Evolutionary conservation across 164 flowering plant species (phyloP).

Genomic region (Santalum album): DNA sequence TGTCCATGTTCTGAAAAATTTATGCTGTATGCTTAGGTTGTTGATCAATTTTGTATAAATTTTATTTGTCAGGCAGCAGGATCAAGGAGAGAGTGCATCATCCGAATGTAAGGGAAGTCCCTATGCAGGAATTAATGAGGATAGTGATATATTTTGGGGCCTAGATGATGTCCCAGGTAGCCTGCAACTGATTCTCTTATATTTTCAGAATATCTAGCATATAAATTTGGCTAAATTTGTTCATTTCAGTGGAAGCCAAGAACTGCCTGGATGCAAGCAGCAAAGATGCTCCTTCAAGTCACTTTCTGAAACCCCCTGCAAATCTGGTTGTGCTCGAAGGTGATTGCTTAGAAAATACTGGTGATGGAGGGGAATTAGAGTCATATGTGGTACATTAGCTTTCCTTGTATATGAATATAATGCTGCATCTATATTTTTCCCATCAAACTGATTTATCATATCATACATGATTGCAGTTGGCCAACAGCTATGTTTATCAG

Average conservation of each 20-base stretch:
- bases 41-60: too few relatives aligned
- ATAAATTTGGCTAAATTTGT: slow-evolving; percentile 7
- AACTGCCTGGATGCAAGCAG: slow-evolving; percentile 34
- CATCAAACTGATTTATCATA: background rate
- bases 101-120: slow-evolving; percentile 28
- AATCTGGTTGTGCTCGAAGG: slow-evolving; percentile 93
- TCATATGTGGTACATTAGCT: slow-evolving; percentile 65
- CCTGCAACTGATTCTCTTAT: background rate
- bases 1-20: too few relatives aligned
- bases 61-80: slow-evolving; percentile 37
- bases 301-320: slow-evolving; percentile 76
- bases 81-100: slow-evolving; percentile 36
- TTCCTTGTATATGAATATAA: background rate
- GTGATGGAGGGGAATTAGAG: slow-evolving; percentile 77
- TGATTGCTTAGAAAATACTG: slow-evolving; percentile 74
- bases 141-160: slow-evolving; percentile 55
- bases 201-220: background rate
- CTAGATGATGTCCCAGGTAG: slow-evolving; percentile 79
- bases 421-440: background rate
- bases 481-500: slow-evolving; percentile 55
- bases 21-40: background rate
- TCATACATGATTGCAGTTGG: slow-evolving; percentile 51
- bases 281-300: slow-evolving; percentile 30
- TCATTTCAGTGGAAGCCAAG: slow-evolving; percentile 69
- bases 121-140: slow-evolving; percentile 37